Base-by-base conservation (phyloP, 2,329 filamentous ascomycete genomes). In the Alternaria consortialis region DNA sequence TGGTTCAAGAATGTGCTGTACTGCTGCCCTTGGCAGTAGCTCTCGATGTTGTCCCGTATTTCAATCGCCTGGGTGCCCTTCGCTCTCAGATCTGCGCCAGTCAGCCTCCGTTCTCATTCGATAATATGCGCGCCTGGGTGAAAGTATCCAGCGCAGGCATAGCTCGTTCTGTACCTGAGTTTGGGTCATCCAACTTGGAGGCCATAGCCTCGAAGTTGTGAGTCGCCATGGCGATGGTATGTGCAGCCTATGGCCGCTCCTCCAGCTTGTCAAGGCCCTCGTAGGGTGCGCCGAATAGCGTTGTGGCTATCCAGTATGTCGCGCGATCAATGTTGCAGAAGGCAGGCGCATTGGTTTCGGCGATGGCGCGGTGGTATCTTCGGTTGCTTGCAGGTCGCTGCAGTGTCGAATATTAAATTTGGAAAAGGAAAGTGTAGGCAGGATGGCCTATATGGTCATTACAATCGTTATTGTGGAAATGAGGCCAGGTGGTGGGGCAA, bases 41-140 rank as follows among this genome's bases (percentile, higher is more conserved):
- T 87, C 73, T 99, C 96, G 69, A 98, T 89, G 72, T 87, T 93
- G 81, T 99, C 96, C 77, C 95, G 92, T 73, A 99, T 85, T 67
- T 94, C 91, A 53, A 90, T 89, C 64, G 94, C 93, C 66, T 93
- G 89, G 73, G 93, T 92, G 64, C 91, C 87, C 82, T 94, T 96
- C 60, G 88, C 81, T 82, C 92, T 92, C 60, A 90, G 82, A 82
- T 98, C 95, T 97, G 57, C 42, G 44, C 56, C 54, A 57, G 64
- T 76, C 57, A 75, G 71, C 62, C 32, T 47, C n/a, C 29, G n/a
- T 34, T 37, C 17, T 32, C 40, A 20, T 34, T 13, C 12, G 12
- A 42, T 34, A 34, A 43, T 39, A 42, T 47, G 46, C 53, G 57
- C 60, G 42, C 37, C 48, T 43, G 51, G 58, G 36, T 20, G 39